Base-by-base conservation (phyloP, 108 stramenopile genomes). In the Epipyxis sp. region DNA sequence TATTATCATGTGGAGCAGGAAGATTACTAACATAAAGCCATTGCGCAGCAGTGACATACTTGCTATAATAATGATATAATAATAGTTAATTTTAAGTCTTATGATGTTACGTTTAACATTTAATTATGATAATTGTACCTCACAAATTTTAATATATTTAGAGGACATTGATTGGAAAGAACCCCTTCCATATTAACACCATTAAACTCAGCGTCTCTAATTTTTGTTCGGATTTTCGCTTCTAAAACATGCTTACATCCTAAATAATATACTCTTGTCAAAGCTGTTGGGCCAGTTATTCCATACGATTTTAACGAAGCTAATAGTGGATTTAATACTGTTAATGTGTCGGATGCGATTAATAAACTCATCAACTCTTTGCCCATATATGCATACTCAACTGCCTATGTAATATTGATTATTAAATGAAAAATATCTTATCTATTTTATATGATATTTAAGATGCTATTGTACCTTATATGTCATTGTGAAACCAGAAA, bases 11-110 rank as follows among this genome's bases (percentile, higher is more conserved):
- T 10, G 71, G 32, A 16, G 25, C 42, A 6, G 71, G 71, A 6
- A 74, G 71, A 13, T 20, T 6, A 29, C 42, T 6, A 10, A 57
- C 6, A 42, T 74, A 74, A 37, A 74, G 35, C 71, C 71, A 74
- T 57, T 54, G 27, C 10, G 71, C 6, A 6, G 71, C 46, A 42
- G 10, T 27, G 29, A 57, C 34, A 42, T 74, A 74, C 71, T 74
- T 6, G 20, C n/a, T n/a, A n/a, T n/a, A n/a, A n/a, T n/a, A n/a
- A n/a, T n/a, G n/a, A n/a, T n/a, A n/a, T n/a, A n/a, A n/a, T n/a
- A n/a, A n/a, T n/a, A n/a, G n/a, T n/a, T n/a, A n/a, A n/a, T n/a
- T n/a, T n/a, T n/a, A n/a, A n/a, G n/a, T n/a, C n/a, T n/a, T n/a
- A n/a, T n/a, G n/a, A n/a, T n/a, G n/a, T n/a, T n/a, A n/a, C n/a